phyloP scores from a whole-genome alignment of 2,329 filamentous ascomycete species.

The Fusarium sarcochroum region DNA sequence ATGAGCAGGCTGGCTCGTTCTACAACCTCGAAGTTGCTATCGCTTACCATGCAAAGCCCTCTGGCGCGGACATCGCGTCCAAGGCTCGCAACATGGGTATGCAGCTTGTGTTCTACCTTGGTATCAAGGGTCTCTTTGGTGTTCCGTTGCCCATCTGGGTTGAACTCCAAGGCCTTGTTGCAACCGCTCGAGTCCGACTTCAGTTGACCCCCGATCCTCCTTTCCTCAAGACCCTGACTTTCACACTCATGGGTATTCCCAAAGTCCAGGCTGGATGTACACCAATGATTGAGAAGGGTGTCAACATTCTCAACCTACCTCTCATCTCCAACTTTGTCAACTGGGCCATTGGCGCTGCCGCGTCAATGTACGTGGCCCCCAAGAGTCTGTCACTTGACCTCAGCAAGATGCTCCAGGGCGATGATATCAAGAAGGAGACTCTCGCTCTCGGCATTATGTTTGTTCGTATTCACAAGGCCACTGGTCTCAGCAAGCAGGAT shows the following conservation, averaged over 20 bases:
- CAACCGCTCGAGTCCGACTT: constrained; percentile 85
- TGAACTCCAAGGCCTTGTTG: constrained; percentile 90
- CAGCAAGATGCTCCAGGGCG: constrained; percentile 89
- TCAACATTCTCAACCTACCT: constrained; percentile 92
- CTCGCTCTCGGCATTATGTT: constrained; percentile 90
- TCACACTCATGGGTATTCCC: constrained; percentile 94
- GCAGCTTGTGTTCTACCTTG: constrained; percentile 94
- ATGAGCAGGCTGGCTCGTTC: constrained; percentile 91
- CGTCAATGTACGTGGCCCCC: constrained; percentile 92
- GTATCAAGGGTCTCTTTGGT: constrained; percentile 89
- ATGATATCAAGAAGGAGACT: constrained; percentile 92
- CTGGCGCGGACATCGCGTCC: constrained; percentile 76
- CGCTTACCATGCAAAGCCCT: constrained; percentile 90
- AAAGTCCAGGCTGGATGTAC: constrained; percentile 91
- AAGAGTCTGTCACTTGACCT: constrained; percentile 95
- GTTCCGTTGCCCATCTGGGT: constrained; percentile 90
- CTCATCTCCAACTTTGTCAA: constrained; percentile 98
- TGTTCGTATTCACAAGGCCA: constrained; percentile 90
- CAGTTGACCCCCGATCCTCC: constrained; percentile 92
- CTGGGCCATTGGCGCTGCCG: constrained; percentile 89
- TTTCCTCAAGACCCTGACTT: constrained; percentile 91
- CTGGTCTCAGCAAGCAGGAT: constrained; percentile 93
- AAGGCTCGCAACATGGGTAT: constrained; percentile 97
- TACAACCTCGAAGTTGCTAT: constrained; percentile 94
- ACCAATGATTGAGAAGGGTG: constrained; percentile 90